phyloP scores from a whole-genome alignment of 768 basidiomycete species.

The Gloeostereum incarnatum region DNA sequence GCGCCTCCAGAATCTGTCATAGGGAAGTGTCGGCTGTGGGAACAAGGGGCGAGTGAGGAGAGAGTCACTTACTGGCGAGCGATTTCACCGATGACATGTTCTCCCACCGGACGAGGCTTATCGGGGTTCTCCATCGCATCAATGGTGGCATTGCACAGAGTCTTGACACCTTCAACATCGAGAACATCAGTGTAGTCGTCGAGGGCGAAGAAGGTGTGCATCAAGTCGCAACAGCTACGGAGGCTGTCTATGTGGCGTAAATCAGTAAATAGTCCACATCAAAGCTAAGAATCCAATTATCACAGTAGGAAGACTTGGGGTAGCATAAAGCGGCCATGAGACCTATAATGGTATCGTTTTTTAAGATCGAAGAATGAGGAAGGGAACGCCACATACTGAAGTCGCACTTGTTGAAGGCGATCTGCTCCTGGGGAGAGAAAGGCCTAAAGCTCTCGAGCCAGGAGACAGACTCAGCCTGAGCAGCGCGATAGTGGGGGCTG shows the following conservation, averaged over 20 bases:
- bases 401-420: conserved; percentile 12
- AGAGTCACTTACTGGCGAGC: conserved; percentile 3
- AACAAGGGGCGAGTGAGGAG: neutral
- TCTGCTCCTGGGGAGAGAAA: conserved; percentile 8
- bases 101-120: conserved; percentile 5
- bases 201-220: conserved; percentile 19
- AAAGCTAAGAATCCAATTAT: neutral
- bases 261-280: neutral
- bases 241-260: conserved; percentile 9
- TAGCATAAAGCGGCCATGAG: conserved; percentile 9
- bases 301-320: conserved; percentile 7
- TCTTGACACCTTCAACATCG: neutral
- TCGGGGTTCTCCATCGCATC: conserved; percentile 6
- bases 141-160: conserved; percentile 2
- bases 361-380: conserved; percentile 1
- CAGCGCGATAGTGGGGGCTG: conserved; percentile 7
- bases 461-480: conserved; percentile 5
- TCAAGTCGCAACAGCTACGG: conserved; percentile 19
- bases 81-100: conserved; percentile 6
- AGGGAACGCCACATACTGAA: conserved; percentile 6
- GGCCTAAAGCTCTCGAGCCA: conserved; percentile 11
- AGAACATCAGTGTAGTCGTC: conserved; percentile 20
- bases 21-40: too few species aligned
- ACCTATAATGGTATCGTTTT: neutral
- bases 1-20: conserved; percentile 6